Evolutionary conservation across 176 grass and related monocot genomes (phyloP).

Genomic region (Cenchrus americanus): DNA sequence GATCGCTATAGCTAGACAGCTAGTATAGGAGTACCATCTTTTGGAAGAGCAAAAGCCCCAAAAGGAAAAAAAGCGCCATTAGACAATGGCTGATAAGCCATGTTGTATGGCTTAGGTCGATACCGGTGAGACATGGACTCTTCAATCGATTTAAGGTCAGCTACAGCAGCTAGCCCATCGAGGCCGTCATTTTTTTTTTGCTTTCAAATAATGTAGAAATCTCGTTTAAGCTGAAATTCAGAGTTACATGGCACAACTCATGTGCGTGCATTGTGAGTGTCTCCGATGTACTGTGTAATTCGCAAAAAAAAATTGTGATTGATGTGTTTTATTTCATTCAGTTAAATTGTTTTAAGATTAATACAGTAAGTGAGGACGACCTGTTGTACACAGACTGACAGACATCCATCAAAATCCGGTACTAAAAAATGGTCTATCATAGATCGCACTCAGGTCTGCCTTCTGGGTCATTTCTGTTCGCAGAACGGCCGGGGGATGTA

Average conservation of each 20-base stretch:
- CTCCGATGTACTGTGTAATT: no score
- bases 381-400: background rate
- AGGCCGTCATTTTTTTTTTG: background rate
- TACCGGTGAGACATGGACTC: background rate
- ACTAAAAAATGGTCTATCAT: constrained; percentile 37
- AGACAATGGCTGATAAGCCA: background rate
- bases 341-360: background rate
- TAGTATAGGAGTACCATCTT: background rate
- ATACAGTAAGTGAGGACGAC: background rate
- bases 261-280: no score
- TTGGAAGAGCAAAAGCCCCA: constrained; percentile 29
- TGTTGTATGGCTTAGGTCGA: background rate
- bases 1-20: background rate
- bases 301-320: no score
- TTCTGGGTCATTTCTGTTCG: constrained; percentile 13
- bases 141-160: background rate
- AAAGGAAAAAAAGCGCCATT: background rate
- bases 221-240: background rate
- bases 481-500: constrained; percentile 29
- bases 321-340: no score
- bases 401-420: constrained; percentile 26
- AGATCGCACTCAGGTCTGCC: constrained; percentile 53
- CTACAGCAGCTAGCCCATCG: background rate
- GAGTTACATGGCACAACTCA: background rate
- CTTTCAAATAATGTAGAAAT: background rate